These are phyloP conservation scores for apple (Malus domestica) DNA, from an alignment of 306 rosid species.

Conservation along the genomic window DNA sequence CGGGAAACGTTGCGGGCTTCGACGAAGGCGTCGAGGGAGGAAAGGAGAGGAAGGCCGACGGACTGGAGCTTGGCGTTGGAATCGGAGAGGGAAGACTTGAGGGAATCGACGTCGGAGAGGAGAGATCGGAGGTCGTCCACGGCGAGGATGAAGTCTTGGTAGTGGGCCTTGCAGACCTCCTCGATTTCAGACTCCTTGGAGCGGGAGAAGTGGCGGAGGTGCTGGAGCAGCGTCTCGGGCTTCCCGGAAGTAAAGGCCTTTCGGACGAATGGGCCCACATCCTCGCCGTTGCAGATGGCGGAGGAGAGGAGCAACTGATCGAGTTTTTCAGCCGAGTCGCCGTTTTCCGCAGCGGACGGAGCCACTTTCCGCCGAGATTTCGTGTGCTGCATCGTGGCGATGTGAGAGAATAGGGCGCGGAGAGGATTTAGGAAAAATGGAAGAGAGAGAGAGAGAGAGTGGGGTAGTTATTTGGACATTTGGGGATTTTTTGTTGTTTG, in stretches of 20 bases:
- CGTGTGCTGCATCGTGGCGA: conserved; percentile 40
- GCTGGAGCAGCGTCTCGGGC: conserved; percentile 83
- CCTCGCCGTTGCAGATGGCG: conserved; percentile 92
- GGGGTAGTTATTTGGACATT: conserved; percentile 21
- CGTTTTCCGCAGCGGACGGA: conserved; percentile 40
- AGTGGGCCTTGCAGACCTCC: conserved; percentile 96
- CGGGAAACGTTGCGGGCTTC: conserved; percentile 72
- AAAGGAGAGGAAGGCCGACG: conserved; percentile 70
- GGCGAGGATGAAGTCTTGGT: conserved; percentile 96
- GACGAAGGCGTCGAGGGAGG: conserved; percentile 76
- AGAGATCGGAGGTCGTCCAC: conserved; percentile 99
- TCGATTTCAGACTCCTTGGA: conserved; percentile 95
- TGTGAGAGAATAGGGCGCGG: conserved; percentile 23
- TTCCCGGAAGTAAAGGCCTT: conserved; percentile 75
- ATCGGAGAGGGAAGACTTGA: conserved; percentile 81
- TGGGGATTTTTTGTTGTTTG: neutral
- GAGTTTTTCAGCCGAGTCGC: conserved; percentile 74
- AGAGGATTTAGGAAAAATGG: conserved; percentile 28
- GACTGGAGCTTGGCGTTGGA: conserved; percentile 87
- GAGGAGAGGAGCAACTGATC: conserved; percentile 85
- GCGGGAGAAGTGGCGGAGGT: conserved; percentile 87
- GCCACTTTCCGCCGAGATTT: conserved; percentile 72
- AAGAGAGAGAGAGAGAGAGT: neutral
- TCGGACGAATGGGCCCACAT: conserved; percentile 83
- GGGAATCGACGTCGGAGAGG: conserved; percentile 85